Evolutionary conservation across 441 rosid species (phyloP).

Genomic region (Macaranga tanarius): DNA sequence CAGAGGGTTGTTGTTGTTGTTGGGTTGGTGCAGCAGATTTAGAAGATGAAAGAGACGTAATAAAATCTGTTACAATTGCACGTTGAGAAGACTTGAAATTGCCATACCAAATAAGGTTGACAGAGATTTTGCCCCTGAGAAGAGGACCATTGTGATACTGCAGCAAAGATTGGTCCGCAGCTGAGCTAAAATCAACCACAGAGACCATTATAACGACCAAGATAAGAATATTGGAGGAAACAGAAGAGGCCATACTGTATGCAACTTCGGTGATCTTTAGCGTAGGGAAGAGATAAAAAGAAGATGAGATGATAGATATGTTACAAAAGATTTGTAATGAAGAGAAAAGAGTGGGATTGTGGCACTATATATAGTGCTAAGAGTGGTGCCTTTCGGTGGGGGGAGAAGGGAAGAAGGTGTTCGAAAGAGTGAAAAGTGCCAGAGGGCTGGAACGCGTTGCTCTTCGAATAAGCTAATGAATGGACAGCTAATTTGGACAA

Average conservation of each 20-base stretch:
- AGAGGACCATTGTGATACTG: conserved; percentile 78
- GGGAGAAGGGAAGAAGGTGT: neutral
- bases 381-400: neutral
- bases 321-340: neutral
- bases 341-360: neutral
- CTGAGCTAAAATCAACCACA: conserved; percentile 27
- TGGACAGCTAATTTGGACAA: neutral
- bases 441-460: neutral
- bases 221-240: conserved; percentile 17
- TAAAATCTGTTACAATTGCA: conserved; percentile 72
- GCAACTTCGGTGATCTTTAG: neutral
- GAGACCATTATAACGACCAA: conserved; percentile 19
- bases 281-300: neutral
- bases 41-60: conserved; percentile 45
- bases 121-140: conserved; percentile 60
- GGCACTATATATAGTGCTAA: neutral
- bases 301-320: neutral
- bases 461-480: too few relatives aligned
- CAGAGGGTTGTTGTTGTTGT: conserved; percentile 40
- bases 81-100: conserved; percentile 66
- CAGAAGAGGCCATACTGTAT: conserved; percentile 29
- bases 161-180: conserved; percentile 24
- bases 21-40: conserved; percentile 20
- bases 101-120: conserved; percentile 85
- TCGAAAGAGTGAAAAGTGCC: neutral